Evolutionary conservation across 179 eudicot genomes (phyloP).

Genomic region (Spinacia oleracea): DNA sequence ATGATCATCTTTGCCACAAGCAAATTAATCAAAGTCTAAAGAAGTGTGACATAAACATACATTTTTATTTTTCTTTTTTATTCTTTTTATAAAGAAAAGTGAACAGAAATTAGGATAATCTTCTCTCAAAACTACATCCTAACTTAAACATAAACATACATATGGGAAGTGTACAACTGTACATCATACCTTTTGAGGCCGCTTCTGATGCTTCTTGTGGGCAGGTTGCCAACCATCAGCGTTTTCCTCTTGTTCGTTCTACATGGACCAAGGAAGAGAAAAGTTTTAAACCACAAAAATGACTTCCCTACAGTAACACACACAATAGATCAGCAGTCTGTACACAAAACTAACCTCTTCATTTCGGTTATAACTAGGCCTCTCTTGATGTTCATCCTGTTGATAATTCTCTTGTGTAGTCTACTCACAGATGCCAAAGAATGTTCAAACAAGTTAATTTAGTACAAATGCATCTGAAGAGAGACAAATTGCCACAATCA

Average conservation of each 20-base stretch:
- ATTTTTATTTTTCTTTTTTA: no score
- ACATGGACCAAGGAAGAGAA: conserved; percentile 22
- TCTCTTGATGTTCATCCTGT: conserved; percentile 28
- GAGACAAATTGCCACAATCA: background rate
- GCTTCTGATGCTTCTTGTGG: conserved; percentile 54
- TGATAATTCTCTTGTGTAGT: conserved; percentile 34
- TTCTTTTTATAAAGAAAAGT: no score
- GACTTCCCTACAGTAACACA: background rate
- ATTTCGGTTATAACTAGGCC: conserved; percentile 31
- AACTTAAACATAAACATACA: background rate
- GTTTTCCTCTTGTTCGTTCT: conserved; percentile 45
- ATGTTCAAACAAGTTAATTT: background rate
- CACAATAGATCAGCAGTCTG: background rate
- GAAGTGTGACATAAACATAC: background rate
- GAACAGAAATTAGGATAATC: no score
- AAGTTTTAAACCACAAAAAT: background rate
- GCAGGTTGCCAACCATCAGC: conserved; percentile 82
- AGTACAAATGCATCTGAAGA: background rate
- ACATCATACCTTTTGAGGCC: conserved; percentile 59
- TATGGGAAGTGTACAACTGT: background rate
- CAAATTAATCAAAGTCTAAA: background rate
- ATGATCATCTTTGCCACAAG: background rate
- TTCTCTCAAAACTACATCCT: no score
- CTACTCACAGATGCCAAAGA: conserved; percentile 31
- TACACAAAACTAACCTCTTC: conserved; percentile 32